Conservation (phyloP, 2,329 filamentous ascomycete species). For the Cladophialophora exuberans region DNA sequence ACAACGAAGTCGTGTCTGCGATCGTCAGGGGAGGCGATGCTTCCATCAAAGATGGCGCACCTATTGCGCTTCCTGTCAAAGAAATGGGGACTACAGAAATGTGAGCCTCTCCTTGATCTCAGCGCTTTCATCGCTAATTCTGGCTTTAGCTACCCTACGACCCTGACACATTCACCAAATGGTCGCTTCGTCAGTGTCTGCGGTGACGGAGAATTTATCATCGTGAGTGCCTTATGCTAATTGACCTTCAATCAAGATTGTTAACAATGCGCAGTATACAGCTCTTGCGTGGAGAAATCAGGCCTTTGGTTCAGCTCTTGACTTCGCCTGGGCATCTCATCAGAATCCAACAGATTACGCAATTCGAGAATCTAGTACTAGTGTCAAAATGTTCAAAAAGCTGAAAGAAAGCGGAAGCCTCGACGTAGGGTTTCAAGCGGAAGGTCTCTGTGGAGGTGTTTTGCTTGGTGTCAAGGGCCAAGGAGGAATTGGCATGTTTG, state of each 20-base stretch:
- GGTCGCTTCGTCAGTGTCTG: constrained; percentile 87
- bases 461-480: constrained; percentile 93
- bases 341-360: constrained; percentile 77
- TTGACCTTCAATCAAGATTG: neutral
- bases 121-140: neutral
- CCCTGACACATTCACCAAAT: constrained; percentile 92
- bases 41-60: constrained; percentile 82
- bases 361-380: constrained; percentile 87
- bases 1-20: constrained; percentile 92
- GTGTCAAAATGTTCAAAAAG: constrained; percentile 96
- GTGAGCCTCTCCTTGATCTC: constrained; percentile 54
- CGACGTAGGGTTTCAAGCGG: constrained; percentile 93
- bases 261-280: constrained; percentile 63
- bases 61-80: constrained; percentile 85
- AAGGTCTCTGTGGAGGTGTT: constrained; percentile 85
- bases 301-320: constrained; percentile 90
- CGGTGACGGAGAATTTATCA: constrained; percentile 97
- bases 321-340: constrained; percentile 73
- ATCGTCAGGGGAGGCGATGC: constrained; percentile 92
- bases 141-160: constrained; percentile 64
- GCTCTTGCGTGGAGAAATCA: constrained; percentile 96
- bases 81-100: constrained; percentile 96
- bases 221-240: constrained; percentile 43
- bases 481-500: constrained; percentile 92
- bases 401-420: constrained; percentile 88